phyloP scores from a whole-genome alignment of 2,329 filamentous ascomycete species.

The Aspergillus brasiliensis region DNA sequence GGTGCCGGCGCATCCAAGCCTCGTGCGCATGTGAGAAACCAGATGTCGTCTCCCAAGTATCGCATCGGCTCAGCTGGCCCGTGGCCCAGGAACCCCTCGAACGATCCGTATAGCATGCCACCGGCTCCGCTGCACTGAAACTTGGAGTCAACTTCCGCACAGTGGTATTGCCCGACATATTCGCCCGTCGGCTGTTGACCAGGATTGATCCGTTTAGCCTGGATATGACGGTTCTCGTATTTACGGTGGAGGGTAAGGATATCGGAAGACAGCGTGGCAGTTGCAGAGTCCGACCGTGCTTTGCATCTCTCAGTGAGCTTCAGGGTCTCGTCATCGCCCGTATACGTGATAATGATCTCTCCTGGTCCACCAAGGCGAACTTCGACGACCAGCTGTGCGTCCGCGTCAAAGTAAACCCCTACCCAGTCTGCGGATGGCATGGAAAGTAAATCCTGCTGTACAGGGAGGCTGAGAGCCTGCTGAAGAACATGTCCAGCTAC shows the following conservation, averaged over 20 bases:
- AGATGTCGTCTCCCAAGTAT: slow-evolving; percentile 44
- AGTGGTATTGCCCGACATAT: slow-evolving; percentile 37
- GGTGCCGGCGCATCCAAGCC: slow-evolving; percentile 47
- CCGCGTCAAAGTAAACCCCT: slow-evolving; percentile 44
- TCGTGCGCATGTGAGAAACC: slow-evolving; percentile 41
- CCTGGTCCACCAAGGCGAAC: slow-evolving; percentile 29
- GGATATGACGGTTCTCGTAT: slow-evolving; percentile 33
- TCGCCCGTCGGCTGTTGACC: slow-evolving; percentile 11
- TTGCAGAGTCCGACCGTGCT: not conserved
- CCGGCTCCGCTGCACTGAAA: slow-evolving; percentile 39
- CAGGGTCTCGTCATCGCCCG: slow-evolving; percentile 21
- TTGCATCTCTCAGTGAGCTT: not conserved
- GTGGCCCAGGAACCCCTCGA: slow-evolving; percentile 46
- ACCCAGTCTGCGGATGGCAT: slow-evolving; percentile 29
- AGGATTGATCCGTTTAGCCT: slow-evolving; percentile 24
- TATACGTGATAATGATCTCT: slow-evolving; percentile 31
- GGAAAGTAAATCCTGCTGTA: slow-evolving; percentile 3
- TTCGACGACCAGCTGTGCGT: slow-evolving; percentile 37
- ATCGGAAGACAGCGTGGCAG: not conserved
- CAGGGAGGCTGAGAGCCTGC: slow-evolving; percentile 27
- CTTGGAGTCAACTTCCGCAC: slow-evolving; percentile 40
- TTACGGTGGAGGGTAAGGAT: slow-evolving; percentile 16
- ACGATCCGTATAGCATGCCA: slow-evolving; percentile 46
- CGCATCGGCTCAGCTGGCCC: slow-evolving; percentile 43
- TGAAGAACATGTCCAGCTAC: slow-evolving; percentile 34